Evolutionary conservation across 371 early-diverging fungal species (phyloP).

Genomic region (Syncephalastrum sp.): DNA sequence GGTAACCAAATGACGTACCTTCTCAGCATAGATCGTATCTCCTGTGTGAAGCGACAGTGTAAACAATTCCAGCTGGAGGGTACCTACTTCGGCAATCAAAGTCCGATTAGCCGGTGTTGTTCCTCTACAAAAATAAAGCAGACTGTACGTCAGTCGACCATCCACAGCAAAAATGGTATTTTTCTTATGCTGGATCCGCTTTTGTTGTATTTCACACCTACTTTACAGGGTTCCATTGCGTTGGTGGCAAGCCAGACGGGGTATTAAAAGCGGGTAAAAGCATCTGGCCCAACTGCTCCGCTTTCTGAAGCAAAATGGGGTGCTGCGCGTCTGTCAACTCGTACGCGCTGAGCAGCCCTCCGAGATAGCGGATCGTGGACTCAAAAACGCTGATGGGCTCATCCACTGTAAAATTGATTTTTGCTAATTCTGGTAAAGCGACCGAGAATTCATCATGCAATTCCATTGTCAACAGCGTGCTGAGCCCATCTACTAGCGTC

Average conservation of each 20-base stretch:
- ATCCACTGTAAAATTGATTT: slow-evolving; percentile 43
- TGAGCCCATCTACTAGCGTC: slow-evolving; percentile 81
- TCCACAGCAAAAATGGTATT: slow-evolving; percentile 44
- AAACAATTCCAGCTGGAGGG: slow-evolving; percentile 86
- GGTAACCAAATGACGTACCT: slow-evolving; percentile 29
- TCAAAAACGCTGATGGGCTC: slow-evolving; percentile 77
- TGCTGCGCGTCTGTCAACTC: slow-evolving; percentile 55
- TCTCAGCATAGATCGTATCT: slow-evolving; percentile 57
- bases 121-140: slow-evolving; percentile 15
- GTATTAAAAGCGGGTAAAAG: slow-evolving; percentile 64
- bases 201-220: slow-evolving; percentile 10
- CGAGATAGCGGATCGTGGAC: slow-evolving; percentile 86
- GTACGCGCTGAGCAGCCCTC: slow-evolving; percentile 83
- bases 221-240: slow-evolving; percentile 40
- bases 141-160: not conserved
- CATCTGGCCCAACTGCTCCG: slow-evolving; percentile 51
- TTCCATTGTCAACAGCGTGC: slow-evolving; percentile 80
- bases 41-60: slow-evolving; percentile 72
- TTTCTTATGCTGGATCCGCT: slow-evolving; percentile 11
- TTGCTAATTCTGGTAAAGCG: slow-evolving; percentile 54
- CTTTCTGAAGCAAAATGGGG: slow-evolving; percentile 39
- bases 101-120: slow-evolving; percentile 13
- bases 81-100: slow-evolving; percentile 81
- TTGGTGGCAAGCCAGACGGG: slow-evolving; percentile 56
- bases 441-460: slow-evolving; percentile 65